phyloP scores from a whole-genome alignment of 306 rosid species.

The Cucurbita moschata region DNA sequence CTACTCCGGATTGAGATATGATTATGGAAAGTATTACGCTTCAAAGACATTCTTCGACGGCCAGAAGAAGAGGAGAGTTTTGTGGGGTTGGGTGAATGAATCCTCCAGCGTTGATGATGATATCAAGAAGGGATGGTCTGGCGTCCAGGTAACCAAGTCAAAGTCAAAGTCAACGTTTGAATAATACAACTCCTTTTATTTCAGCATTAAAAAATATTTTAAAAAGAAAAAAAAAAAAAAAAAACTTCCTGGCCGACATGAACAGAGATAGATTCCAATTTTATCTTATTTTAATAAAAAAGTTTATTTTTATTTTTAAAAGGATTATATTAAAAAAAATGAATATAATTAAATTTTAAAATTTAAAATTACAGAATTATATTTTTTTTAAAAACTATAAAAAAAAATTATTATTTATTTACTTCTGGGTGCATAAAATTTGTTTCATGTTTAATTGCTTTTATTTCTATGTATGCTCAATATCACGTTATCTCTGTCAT shows the following conservation, averaged over 20 bases:
- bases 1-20: slow-evolving; percentile 38
- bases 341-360: no score
- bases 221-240: no score
- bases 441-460: no score
- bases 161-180: background rate
- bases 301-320: no score
- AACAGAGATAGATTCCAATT: background rate
- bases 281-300: no score
- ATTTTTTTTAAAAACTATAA: no score
- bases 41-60: slow-evolving; percentile 62
- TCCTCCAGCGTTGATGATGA: slow-evolving; percentile 44
- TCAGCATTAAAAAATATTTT: background rate
- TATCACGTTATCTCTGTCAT: no score
- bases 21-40: slow-evolving; percentile 72
- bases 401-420: no score
- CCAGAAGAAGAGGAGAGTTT: slow-evolving; percentile 41
- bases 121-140: slow-evolving; percentile 72
- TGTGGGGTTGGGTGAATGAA: slow-evolving; percentile 81
- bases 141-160: slow-evolving; percentile 47
- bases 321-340: no score
- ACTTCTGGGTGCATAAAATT: no score
- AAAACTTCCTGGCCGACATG: background rate
- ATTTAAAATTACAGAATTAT: no score
- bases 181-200: background rate
- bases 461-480: no score